phyloP scores from a whole-genome alignment of 1,139 yeast species.

The Lodderomyces orthopsilosis region DNA sequence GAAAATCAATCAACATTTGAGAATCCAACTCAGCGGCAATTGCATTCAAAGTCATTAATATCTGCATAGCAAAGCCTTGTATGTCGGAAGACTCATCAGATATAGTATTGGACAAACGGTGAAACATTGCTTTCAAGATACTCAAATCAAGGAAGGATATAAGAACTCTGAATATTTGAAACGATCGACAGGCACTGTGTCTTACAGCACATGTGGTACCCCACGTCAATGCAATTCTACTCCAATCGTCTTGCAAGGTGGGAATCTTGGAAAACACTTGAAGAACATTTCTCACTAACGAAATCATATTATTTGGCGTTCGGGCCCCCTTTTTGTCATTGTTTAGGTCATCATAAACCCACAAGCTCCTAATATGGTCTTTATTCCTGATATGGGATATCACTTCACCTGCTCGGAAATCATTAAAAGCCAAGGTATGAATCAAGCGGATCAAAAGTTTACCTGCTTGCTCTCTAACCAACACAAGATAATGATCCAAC shows the following conservation, averaged over 20 bases:
- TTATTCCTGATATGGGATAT: constrained; percentile 53
- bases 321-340: constrained; percentile 78
- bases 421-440: constrained; percentile 57
- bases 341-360: constrained; percentile 87
- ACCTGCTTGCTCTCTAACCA: constrained; percentile 84
- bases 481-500: constrained; percentile 79
- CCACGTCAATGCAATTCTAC: constrained; percentile 81
- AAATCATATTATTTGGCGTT: constrained; percentile 85
- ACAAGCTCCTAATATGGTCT: constrained; percentile 40
- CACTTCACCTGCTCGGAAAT: too few species aligned
- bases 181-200: constrained; percentile 94
- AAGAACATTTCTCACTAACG: constrained; percentile 64
- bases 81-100: constrained; percentile 87
- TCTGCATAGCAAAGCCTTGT: constrained; percentile 97
- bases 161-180: constrained; percentile 85
- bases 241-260: constrained; percentile 76
- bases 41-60: constrained; percentile 90
- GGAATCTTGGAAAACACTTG: constrained; percentile 54
- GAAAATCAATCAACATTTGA: constrained; percentile 77
- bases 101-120: constrained; percentile 86
- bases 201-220: constrained; percentile 97
- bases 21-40: constrained; percentile 81
- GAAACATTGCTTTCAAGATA: constrained; percentile 93
- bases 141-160: constrained; percentile 75
- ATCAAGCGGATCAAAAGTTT: constrained; percentile 72